Percentiles rank a stretch among this genome's conserved stretches.
phyloP scores from a whole-genome alignment of 139 green algal species.

The Protoeuglena noctilucae region DNA sequence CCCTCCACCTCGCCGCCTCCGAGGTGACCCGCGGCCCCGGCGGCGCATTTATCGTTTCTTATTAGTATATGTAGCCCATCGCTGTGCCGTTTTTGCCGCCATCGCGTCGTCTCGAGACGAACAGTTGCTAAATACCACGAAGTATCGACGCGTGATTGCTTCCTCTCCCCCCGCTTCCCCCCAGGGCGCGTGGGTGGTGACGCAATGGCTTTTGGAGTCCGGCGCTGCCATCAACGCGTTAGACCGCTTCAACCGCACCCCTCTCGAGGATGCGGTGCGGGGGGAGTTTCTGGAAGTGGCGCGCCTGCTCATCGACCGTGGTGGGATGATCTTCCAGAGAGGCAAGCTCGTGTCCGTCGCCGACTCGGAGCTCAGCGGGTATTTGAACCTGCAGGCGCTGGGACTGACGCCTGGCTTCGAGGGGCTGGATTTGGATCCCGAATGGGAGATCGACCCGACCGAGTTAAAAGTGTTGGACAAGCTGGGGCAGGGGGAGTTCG shows the following conservation, averaged over 20 bases:
- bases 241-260: conserved; percentile 63
- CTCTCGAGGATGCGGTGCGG: conserved; percentile 69
- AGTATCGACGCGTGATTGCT: no score
- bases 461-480: conserved; percentile 59
- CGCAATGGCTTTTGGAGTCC: conserved; percentile 62
- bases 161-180: no score
- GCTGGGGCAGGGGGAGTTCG: conserved; percentile 79
- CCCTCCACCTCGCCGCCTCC: conserved; percentile 2
- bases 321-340: conserved; percentile 40
- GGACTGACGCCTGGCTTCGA: conserved; percentile 14
- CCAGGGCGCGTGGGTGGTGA: conserved; percentile 55
- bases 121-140: no score
- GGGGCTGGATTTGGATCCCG: conserved; percentile 50
- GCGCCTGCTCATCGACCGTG: conserved; percentile 42
- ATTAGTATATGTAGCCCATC: no score
- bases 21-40: no score
- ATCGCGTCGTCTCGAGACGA: no score
- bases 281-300: conserved; percentile 59
- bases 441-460: conserved; percentile 75
- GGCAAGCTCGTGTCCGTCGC: conserved; percentile 42
- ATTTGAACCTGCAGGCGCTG: conserved; percentile 28
- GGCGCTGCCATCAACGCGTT: conserved; percentile 42
- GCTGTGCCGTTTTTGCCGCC: no score
- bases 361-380: conserved; percentile 30
- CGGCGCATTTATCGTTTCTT: no score